Evolutionary conservation across 140 eudicot genomes (phyloP), one percentile per base, ranked within the genome.

Genomic region (Ambrosia hybrid): DNA sequence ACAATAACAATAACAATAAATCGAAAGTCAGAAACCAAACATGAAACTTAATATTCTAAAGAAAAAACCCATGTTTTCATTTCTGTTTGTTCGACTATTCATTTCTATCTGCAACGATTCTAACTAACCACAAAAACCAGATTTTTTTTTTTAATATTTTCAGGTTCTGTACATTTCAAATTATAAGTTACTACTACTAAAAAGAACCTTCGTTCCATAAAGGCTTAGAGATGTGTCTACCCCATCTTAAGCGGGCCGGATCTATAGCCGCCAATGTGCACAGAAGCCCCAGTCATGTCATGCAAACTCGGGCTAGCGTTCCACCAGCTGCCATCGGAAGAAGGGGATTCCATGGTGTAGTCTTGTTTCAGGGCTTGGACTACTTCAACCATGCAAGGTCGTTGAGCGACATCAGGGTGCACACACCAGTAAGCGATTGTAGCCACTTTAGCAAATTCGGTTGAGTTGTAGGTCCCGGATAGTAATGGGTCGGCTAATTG

Each of bases 361-460:
- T 85, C 91, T 30, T 83, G 94, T 68, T 93, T 93, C 6, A 90
- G 81, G 5, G 98, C 98, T 78, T 93, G 98, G 38, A 93, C 98
- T 0, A 93, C 98, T 84, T 93, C 98, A 7, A 97, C 97, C 98
- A 93, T 93, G 70, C 90, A 93, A 6, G 98, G 98, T 45, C 98
- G 72, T 68, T 93, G 97, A 13, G 96, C 83, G 71, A 93, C 97
- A 81, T 93, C 98, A 0, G 93, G 88, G 82, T 93, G 98, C 8
- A 93, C 97, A 48, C 98, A 93, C 97, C 88, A 86, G 71, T 94
- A 90, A 14, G 98, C 97, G 12, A 93, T 93, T 38, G 96, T 91
- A n/a, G 98, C 97, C 52, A 93, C 97, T 76, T 86, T 93, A 1
- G 98, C 97, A 88, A 93, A 76, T 85, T 88, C 96, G 67, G 88